A percentile compares a stretch with the other conserved stretches of the same genome.
Conservation (phyloP, 2,329 filamentous ascomycete species). For the Aureobasidium vineae region DNA sequence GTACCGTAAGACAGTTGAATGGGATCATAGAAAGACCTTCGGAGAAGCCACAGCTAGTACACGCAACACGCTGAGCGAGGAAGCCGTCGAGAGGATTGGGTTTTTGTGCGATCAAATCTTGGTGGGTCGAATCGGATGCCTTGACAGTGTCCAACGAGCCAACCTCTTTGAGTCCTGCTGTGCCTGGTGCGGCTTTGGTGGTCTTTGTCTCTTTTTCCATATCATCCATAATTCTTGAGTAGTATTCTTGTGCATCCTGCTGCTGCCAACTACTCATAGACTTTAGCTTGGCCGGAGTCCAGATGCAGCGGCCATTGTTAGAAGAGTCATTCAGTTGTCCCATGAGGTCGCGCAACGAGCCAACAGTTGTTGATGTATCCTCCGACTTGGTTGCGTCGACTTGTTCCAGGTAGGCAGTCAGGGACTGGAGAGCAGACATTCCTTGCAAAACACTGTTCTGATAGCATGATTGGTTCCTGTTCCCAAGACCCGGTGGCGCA, state of each 20-base stretch:
- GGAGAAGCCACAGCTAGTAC: conserved; percentile 78
- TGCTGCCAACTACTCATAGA: conserved; percentile 95
- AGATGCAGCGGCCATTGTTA: conserved; percentile 73
- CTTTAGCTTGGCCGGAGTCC: conserved; percentile 78
- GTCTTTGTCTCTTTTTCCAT: conserved; percentile 55
- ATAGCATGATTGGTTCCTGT: conserved; percentile 94
- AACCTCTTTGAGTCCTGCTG: conserved; percentile 34
- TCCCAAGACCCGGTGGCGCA: conserved; percentile 67
- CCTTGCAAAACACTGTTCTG: conserved; percentile 84
- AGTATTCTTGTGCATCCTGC: conserved; percentile 98
- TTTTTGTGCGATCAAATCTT: neutral
- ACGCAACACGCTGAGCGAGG: conserved; percentile 83
- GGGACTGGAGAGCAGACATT: conserved; percentile 68
- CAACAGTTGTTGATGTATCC: conserved; percentile 44
- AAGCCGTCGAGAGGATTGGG: conserved; percentile 81
- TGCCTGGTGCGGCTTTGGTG: conserved; percentile 38
- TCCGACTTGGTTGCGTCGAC: conserved; percentile 37
- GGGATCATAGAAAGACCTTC: conserved; percentile 87
- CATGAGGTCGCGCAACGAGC: conserved; percentile 64
- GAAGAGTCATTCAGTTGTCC: conserved; percentile 65
- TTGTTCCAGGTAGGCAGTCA: conserved; percentile 44
- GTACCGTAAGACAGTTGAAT: conserved; percentile 90
- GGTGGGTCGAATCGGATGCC: neutral
- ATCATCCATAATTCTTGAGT: conserved; percentile 66
- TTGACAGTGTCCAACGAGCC: conserved; percentile 6